phyloP scores from a whole-genome alignment of 345 rosid genomes.

The Ailanthus altissimus region DNA sequence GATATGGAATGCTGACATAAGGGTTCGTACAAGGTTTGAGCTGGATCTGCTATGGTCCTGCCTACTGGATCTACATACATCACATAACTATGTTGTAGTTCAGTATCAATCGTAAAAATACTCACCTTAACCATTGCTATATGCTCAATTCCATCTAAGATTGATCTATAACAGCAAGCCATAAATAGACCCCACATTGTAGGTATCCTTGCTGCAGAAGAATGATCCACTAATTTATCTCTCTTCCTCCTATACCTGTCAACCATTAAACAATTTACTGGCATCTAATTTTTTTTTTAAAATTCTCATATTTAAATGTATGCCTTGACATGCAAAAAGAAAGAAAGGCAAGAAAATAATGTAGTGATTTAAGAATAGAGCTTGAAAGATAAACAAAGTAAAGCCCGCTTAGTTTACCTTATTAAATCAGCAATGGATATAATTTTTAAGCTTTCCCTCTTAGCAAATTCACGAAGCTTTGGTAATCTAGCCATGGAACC shows the following conservation, averaged over 20 bases:
- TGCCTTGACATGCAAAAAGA: neutral
- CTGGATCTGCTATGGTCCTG: neutral
- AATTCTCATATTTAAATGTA: too few species aligned
- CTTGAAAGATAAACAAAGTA: neutral
- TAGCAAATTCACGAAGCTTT: conserved; percentile 67
- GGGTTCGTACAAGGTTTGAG: neutral
- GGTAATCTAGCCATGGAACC: conserved; percentile 99
- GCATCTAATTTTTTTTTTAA: neutral
- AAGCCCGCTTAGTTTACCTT: conserved; percentile 44
- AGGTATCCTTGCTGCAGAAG: conserved; percentile 73
- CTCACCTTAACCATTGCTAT: conserved; percentile 96
- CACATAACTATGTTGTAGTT: neutral
- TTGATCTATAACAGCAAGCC: conserved; percentile 77
- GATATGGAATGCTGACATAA: neutral
- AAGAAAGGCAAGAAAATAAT: neutral
- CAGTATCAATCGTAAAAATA: neutral
- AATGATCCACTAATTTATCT: conserved; percentile 69
- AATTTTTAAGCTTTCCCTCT: conserved; percentile 62
- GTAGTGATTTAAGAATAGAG: neutral
- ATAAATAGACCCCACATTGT: conserved; percentile 93
- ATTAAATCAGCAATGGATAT: conserved; percentile 85
- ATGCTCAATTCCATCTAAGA: conserved; percentile 91
- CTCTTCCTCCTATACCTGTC: conserved; percentile 82
- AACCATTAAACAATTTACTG: neutral
- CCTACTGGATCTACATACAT: neutral